phyloP scores from a whole-genome alignment of 108 stramenopile genomes.

The Cylindrotheca closterium region DNA sequence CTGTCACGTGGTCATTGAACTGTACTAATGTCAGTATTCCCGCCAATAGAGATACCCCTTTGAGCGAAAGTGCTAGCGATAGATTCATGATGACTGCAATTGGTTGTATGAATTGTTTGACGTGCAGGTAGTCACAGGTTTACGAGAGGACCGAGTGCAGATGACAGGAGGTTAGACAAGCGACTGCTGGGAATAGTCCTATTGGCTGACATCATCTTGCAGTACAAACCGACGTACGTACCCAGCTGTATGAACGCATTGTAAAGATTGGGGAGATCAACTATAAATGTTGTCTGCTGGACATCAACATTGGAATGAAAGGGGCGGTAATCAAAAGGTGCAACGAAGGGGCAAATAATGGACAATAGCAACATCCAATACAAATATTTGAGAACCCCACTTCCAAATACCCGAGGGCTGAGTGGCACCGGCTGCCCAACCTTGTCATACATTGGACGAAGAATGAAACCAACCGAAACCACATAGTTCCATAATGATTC shows the following conservation, averaged over 20 bases:
- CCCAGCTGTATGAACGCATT: conserved; percentile 9
- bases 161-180: no score
- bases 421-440: background rate
- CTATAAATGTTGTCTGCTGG: background rate
- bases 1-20: conserved; percentile 19
- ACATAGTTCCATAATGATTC: conserved; percentile 10
- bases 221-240: background rate
- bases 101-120: no score
- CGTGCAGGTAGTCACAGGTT: no score
- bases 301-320: background rate
- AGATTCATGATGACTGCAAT: conserved; percentile 1
- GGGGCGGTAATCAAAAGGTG: conserved; percentile 3
- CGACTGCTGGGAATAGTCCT: no score
- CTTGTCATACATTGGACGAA: conserved; percentile 3
- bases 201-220: background rate
- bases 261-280: conserved; percentile 2
- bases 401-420: background rate
- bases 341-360: background rate
- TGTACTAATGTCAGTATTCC: conserved; percentile 5
- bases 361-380: conserved; percentile 7
- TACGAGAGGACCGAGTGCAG: no score
- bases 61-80: conserved; percentile 2
- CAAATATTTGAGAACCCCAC: background rate
- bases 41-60: conserved; percentile 1
- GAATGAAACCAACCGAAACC: conserved; percentile 1